Evolutionary conservation across 2,329 filamentous ascomycete genomes (phyloP).

Genomic region (Elsinoe necatrix): DNA sequence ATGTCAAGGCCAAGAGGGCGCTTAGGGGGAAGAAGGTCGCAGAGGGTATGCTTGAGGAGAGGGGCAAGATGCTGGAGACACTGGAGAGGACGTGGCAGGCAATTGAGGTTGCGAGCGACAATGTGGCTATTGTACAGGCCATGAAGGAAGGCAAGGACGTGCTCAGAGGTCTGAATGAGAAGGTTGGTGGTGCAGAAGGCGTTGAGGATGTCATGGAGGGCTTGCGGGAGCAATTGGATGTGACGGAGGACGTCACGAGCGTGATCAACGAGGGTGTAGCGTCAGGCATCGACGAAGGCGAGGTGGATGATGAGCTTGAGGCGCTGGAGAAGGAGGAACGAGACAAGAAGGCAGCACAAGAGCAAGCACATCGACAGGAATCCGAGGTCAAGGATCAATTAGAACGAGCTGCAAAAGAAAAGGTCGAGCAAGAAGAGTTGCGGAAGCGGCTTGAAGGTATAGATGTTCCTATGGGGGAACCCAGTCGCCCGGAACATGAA

Average conservation of each 20-base stretch:
- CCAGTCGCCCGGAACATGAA: conserved; percentile 28
- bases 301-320: conserved; percentile 82
- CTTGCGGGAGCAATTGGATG: conserved; percentile 67
- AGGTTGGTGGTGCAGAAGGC: conserved; percentile 66
- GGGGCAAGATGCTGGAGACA: conserved; percentile 66
- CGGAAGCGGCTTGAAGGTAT: conserved; percentile 25
- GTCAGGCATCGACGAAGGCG: conserved; percentile 60
- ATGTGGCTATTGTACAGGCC: conserved; percentile 71
- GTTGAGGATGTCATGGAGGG: conserved; percentile 69
- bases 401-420: conserved; percentile 42
- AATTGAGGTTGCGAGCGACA: conserved; percentile 77
- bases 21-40: conserved; percentile 75
- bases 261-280: conserved; percentile 57
- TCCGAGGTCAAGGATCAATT: conserved; percentile 66
- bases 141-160: conserved; percentile 72
- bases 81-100: conserved; percentile 75
- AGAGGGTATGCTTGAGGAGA: conserved; percentile 62
- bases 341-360: conserved; percentile 54
- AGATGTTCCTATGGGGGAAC: conserved; percentile 36
- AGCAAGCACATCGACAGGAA: conserved; percentile 58
- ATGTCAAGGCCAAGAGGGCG: conserved; percentile 64
- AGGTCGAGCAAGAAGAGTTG: conserved; percentile 29
- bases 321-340: conserved; percentile 51
- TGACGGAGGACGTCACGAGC: conserved; percentile 71
- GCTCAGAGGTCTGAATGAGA: conserved; percentile 62